phyloP scores from a whole-genome alignment of 805 yeast genomes.

The Saturnispora sekii region DNA sequence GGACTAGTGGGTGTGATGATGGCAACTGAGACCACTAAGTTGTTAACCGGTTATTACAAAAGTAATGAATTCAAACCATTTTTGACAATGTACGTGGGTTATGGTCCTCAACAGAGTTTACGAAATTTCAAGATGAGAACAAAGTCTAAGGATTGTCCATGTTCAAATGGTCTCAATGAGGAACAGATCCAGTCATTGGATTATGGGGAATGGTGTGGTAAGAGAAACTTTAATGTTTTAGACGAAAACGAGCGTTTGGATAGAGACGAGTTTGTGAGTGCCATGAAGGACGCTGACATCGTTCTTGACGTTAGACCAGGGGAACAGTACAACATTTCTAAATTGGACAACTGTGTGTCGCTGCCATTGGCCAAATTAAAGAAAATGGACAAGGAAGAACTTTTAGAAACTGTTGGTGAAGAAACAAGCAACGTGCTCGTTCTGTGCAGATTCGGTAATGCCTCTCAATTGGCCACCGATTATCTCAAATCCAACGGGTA shows the following conservation, averaged over 20 bases:
- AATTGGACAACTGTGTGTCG: constrained; percentile 49
- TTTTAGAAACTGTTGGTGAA: constrained; percentile 9
- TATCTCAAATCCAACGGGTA: constrained; percentile 43
- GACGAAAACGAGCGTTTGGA: constrained; percentile 37
- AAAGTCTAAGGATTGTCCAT: constrained; percentile 56
- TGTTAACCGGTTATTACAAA: constrained; percentile 48
- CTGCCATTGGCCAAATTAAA: constrained; percentile 49
- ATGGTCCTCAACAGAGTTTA: constrained; percentile 47
- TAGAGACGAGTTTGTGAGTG: constrained; percentile 26
- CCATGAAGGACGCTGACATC: constrained; percentile 10
- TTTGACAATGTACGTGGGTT: constrained; percentile 58
- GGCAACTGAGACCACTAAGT: constrained; percentile 80
- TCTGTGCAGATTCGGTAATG: constrained; percentile 84
- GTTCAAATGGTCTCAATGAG: constrained; percentile 38
- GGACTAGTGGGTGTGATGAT: constrained; percentile 84
- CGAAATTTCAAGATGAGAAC: constrained; percentile 75
- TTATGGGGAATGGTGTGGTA: constrained; percentile 73
- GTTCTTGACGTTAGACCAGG: constrained; percentile 73
- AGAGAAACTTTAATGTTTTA: constrained; percentile 36
- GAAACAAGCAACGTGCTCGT: constrained; percentile 34
- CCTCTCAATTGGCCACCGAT: constrained; percentile 70
- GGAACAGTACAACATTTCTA: constrained; percentile 64
- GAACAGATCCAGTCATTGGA: constrained; percentile 40
- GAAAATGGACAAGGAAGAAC: constrained; percentile 18
- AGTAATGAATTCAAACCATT: constrained; percentile 53